phyloP scores from a whole-genome alignment of 345 rosid genomes.

The Acer negundo region DNA sequence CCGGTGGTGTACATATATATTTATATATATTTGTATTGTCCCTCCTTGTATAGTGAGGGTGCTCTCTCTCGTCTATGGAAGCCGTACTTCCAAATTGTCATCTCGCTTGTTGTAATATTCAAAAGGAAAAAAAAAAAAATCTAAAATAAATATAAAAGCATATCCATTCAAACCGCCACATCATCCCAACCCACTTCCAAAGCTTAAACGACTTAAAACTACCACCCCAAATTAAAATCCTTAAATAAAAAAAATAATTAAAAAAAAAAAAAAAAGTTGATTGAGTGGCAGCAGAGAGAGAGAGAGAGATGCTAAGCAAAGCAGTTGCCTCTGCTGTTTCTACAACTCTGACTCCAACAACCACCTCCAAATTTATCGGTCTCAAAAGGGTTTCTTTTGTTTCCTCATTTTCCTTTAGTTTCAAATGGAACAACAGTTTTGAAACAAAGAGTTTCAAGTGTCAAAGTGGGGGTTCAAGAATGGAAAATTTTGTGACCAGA shows the following conservation, averaged over 20 bases:
- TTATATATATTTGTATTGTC: too few relatives aligned
- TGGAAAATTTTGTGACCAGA: slow-evolving; percentile 36
- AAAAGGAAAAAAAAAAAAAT: too few relatives aligned
- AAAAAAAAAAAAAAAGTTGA: not conserved
- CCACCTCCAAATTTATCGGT: slow-evolving; percentile 22
- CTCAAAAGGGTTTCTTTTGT: slow-evolving; percentile 25
- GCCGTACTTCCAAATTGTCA: too few relatives aligned
- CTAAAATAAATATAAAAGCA: too few relatives aligned
- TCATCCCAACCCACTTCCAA: slow-evolving; percentile 6
- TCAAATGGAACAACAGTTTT: slow-evolving; percentile 21
- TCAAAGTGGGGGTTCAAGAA: slow-evolving; percentile 29
- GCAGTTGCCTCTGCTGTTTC: slow-evolving; percentile 36
- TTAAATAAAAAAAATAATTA: not conserved
- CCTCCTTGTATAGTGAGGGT: too few relatives aligned
- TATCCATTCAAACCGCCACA: too few relatives aligned
- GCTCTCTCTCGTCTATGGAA: too few relatives aligned
- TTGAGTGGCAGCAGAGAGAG: not conserved
- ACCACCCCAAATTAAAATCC: not conserved
- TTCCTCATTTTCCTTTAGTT: slow-evolving; percentile 15
- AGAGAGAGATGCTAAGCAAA: slow-evolving; percentile 46
- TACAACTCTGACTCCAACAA: slow-evolving; percentile 19
- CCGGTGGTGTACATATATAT: too few relatives aligned
- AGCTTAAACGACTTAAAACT: slow-evolving; percentile 33
- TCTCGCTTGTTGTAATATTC: too few relatives aligned
- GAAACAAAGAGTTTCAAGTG: slow-evolving; percentile 5